phyloP scores from a whole-genome alignment of 1,284 basidiomycete genomes.

The Ceratobasidium sp. region DNA sequence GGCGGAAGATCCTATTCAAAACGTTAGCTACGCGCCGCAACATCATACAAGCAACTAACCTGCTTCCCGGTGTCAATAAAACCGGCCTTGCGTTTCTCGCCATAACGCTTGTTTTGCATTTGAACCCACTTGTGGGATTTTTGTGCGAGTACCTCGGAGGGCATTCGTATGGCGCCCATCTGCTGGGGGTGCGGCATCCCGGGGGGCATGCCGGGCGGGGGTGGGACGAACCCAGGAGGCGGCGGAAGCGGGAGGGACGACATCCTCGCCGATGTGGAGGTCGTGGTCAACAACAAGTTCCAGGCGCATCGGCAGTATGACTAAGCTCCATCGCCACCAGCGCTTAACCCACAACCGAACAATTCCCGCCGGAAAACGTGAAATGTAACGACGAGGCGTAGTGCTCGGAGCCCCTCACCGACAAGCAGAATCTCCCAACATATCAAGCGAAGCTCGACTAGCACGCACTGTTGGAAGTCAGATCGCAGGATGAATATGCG shows the following conservation, averaged over 20 bases:
- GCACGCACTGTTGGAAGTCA: no score
- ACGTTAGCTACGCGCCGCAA: constrained; percentile 47
- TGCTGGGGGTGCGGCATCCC: constrained; percentile 53
- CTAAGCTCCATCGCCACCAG: constrained; percentile 23
- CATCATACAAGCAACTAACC: constrained; percentile 61
- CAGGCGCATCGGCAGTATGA: background rate
- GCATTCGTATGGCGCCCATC: constrained; percentile 62
- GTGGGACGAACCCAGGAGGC: constrained; percentile 64
- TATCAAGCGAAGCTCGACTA: no score
- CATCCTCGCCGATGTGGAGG: constrained; percentile 43
- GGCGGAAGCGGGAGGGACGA: constrained; percentile 46
- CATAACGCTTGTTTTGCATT: constrained; percentile 91
- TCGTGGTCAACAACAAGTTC: constrained; percentile 42
- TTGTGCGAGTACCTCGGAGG: constrained; percentile 81
- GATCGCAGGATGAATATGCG: no score
- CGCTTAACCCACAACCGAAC: background rate
- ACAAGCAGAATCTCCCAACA: no score
- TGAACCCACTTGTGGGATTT: constrained; percentile 95
- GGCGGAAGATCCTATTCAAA: constrained; percentile 79
- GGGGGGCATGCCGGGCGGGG: constrained; percentile 62
- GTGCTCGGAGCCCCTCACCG: no score
- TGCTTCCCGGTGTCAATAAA: constrained; percentile 95
- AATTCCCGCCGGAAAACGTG: no score
- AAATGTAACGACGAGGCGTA: no score
- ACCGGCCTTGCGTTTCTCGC: constrained; percentile 88